These are phyloP conservation scores for Aspergillus sp. DNA, from an alignment of 2,329 filamentous ascomycete genomes.

Conservation along the genomic window DNA sequence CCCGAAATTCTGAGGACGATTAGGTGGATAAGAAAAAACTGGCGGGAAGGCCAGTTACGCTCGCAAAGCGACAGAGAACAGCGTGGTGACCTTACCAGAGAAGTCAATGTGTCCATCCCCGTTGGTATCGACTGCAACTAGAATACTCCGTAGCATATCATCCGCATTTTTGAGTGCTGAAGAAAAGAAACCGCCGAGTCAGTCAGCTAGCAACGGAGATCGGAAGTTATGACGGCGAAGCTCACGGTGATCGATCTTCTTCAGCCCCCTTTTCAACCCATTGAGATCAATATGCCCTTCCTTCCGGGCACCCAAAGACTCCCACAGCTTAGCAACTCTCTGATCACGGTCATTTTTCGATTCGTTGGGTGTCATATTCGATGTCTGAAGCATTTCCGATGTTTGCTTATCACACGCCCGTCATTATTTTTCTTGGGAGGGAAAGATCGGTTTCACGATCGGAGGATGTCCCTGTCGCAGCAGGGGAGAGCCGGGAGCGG, in stretches of 20 bases:
- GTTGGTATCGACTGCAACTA: conserved; percentile 76
- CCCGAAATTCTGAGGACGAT: conserved; percentile 65
- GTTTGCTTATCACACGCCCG: conserved; percentile 41
- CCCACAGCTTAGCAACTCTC: conserved; percentile 78
- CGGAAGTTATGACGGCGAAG: conserved; percentile 12
- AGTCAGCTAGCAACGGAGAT: conserved; percentile 17
- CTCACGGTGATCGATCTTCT: conserved; percentile 86
- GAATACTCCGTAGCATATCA: conserved; percentile 70
- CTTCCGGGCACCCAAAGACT: conserved; percentile 66
- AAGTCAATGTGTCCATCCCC: conserved; percentile 87
- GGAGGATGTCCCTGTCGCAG: conserved; percentile 14
- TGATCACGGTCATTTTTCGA: conserved; percentile 71
- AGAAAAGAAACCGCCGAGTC: conserved; percentile 12
- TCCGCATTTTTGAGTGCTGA: conserved; percentile 85
- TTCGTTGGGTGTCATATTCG: conserved; percentile 62
- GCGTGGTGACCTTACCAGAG: conserved; percentile 55
- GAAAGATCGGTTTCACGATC: conserved; percentile 10
- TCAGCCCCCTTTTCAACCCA: conserved; percentile 75
- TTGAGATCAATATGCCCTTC: conserved; percentile 77
- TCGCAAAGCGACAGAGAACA: conserved; percentile 5
- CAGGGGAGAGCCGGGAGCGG: conserved; percentile 8
- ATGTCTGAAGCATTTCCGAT: background rate
- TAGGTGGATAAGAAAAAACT: conserved; percentile 15
- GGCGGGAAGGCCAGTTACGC: conserved; percentile 12
- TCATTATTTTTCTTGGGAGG: conserved; percentile 34